Evolutionary conservation across 1,284 basidiomycete species (phyloP), one percentile per base, ranked within the genome.

Genomic region (Mycena citricolor): DNA sequence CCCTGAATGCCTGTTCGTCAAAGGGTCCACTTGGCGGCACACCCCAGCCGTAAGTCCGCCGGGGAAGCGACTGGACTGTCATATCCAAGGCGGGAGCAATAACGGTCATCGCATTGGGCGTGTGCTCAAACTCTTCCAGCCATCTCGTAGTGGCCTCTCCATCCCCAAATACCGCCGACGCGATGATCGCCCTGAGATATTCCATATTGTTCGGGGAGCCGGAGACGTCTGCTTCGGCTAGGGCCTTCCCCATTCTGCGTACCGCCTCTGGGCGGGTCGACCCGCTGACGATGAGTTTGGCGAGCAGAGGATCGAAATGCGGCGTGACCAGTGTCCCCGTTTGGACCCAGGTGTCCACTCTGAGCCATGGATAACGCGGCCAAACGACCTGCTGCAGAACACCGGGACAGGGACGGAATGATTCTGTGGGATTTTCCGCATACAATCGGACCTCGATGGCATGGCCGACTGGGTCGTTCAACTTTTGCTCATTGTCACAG

Each of bases 11-110:
- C 6, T 80, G 61, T 8, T 67, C 55, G 57, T 89, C 86, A 74
- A 83, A 80, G 0, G 83, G 78, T 0, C 86, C 86, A 45, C 78
- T 77, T n/a, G 67, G 71, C 0, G 86, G 86, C 8, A 87, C 73
- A 11, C 86, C 85, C 31, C 77, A 64, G 0, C 79, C 77, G 1
- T 76, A 66, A 0, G 59, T 62, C 12, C 86, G 70, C 1, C 79
- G 79, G 2, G 83, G 81, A 16, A 79, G 69, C 55, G 86, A 82
- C 57, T 88, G 86, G 0, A 87, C 67, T 0, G 79, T 76, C 2
- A 75, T 74, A 29, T 81, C 78, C 16, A 86, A 64, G 0, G 84
- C 83, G 1, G 75, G 66, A 4, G 71, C 69, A 8, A 83, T 38
- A 2, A 87, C 72, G 23, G 81, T 79, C 44, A 86, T 61, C 0